Evolutionary conservation across 441 rosid genomes (phyloP).

Genomic region (Manihot esculenta): DNA sequence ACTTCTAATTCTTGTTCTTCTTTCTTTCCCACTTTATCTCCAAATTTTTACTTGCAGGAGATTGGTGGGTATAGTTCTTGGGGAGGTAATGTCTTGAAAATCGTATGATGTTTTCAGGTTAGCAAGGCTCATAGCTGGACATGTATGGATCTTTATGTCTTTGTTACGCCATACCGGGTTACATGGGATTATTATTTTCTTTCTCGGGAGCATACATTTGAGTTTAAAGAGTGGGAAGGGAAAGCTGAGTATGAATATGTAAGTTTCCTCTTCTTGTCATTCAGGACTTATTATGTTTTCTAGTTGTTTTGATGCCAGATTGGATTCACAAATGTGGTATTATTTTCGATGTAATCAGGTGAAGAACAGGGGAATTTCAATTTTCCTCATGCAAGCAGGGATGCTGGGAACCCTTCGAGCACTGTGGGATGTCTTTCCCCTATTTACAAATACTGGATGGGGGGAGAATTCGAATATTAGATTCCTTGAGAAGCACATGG

Average conservation of each 20-base stretch:
- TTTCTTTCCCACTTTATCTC: background rate
- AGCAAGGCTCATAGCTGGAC: slow-evolving; percentile 92
- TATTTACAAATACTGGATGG: slow-evolving; percentile 93
- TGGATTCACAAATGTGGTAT: background rate
- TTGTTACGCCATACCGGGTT: slow-evolving; percentile 91
- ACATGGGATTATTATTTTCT: slow-evolving; percentile 93
- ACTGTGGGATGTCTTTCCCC: slow-evolving; percentile 92
- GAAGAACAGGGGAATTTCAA: slow-evolving; percentile 79
- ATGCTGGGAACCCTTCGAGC: slow-evolving; percentile 92
- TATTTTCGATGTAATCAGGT: slow-evolving; percentile 45
- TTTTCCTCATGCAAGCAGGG: slow-evolving; percentile 97
- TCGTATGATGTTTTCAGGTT: slow-evolving; percentile 44
- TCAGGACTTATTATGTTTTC: slow-evolving; percentile 8
- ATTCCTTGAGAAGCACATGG: slow-evolving; percentile 90
- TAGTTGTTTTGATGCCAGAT: slow-evolving; percentile 2
- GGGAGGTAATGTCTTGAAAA: slow-evolving; percentile 12
- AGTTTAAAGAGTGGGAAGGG: slow-evolving; percentile 82
- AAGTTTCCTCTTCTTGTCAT: slow-evolving; percentile 31
- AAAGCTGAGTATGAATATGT: slow-evolving; percentile 88
- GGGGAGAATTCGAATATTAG: slow-evolving; percentile 83
- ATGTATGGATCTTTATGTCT: slow-evolving; percentile 91
- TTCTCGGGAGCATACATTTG: slow-evolving; percentile 83
- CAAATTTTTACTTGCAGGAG: slow-evolving; percentile 1
- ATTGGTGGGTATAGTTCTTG: background rate
- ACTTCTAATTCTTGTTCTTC: background rate